Conservation (phyloP, 768 basidiomycete genomes). For the Kwoniella bestiolae region DNA sequence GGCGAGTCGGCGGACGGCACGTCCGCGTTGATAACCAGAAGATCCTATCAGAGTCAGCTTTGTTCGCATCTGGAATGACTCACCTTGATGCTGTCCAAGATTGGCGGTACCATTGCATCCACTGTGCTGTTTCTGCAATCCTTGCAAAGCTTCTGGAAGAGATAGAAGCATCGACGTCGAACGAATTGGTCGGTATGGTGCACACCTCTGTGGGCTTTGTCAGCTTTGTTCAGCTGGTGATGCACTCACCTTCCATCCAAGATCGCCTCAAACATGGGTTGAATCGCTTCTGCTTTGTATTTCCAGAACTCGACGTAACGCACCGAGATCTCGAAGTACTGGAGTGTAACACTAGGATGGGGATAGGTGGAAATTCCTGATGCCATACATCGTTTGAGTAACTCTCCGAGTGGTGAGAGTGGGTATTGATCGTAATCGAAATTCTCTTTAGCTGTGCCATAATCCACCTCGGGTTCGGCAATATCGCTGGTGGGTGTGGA, state of each 20-base stretch:
- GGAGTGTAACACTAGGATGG: conserved; percentile 79
- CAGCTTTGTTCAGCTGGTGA: conserved; percentile 1
- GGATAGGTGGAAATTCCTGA: conserved; percentile 82
- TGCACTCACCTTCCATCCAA: conserved; percentile 73
- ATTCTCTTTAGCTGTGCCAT: conserved; percentile 15
- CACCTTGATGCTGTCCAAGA: conserved; percentile 64
- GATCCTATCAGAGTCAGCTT: conserved; percentile 62
- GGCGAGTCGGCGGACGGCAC: conserved; percentile 76
- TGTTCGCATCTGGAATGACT: conserved; percentile 17
- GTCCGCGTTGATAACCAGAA: conserved; percentile 74
- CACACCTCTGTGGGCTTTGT: conserved; percentile 67
- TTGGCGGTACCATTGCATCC: conserved; percentile 68
- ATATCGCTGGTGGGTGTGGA: conserved; percentile 35
- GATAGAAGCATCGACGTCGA: conserved; percentile 81
- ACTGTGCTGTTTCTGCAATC: conserved; percentile 79
- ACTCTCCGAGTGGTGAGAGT: conserved; percentile 85
- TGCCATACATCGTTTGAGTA: conserved; percentile 80
- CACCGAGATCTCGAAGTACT: conserved; percentile 90
- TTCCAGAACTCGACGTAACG: conserved; percentile 97
- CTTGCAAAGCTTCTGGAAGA: conserved; percentile 89
- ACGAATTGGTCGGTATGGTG: conserved; percentile 74
- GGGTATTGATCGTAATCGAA: conserved; percentile 64
- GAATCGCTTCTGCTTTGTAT: conserved; percentile 82
- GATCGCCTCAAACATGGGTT: conserved; percentile 85
- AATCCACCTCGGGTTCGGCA: conserved; percentile 21